Conservation (phyloP, 2,329 filamentous ascomycete genomes). For the Talaromyces sp. region DNA sequence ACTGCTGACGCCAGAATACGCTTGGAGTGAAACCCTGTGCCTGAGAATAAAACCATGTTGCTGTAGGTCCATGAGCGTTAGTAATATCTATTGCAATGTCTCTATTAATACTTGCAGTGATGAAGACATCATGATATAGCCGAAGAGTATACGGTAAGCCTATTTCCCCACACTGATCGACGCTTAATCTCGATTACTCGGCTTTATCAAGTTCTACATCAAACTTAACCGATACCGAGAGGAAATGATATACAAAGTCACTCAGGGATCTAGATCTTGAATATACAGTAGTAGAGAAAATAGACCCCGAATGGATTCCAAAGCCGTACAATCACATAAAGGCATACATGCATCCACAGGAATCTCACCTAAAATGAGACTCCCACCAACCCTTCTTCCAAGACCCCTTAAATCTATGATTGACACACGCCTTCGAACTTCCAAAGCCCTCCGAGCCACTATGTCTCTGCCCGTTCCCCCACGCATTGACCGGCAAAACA, state of each 20-base stretch:
- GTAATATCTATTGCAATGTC: neutral
- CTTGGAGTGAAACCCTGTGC: neutral
- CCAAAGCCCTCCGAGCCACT: constrained; percentile 28
- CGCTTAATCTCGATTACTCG: neutral
- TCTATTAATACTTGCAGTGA: neutral
- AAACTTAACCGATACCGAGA: too few species aligned
- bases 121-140: neutral
- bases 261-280: too few species aligned
- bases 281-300: neutral
- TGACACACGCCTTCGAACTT: constrained; percentile 31
- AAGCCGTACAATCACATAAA: neutral
- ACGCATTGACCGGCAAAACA: constrained; percentile 74
- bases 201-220: neutral
- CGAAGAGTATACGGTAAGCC: neutral
- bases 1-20: neutral
- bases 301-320: neutral
- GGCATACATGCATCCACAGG: neutral
- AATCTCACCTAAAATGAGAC: constrained; percentile 26
- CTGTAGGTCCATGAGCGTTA: neutral
- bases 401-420: constrained; percentile 33
- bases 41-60: constrained; percentile 2
- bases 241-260: too few species aligned
- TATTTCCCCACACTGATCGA: neutral
- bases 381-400: constrained; percentile 35
- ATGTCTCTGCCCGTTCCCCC: constrained; percentile 37